These are phyloP conservation scores for Lablab purpureus DNA, from an alignment of 306 rosid species.

Conservation along the genomic window DNA sequence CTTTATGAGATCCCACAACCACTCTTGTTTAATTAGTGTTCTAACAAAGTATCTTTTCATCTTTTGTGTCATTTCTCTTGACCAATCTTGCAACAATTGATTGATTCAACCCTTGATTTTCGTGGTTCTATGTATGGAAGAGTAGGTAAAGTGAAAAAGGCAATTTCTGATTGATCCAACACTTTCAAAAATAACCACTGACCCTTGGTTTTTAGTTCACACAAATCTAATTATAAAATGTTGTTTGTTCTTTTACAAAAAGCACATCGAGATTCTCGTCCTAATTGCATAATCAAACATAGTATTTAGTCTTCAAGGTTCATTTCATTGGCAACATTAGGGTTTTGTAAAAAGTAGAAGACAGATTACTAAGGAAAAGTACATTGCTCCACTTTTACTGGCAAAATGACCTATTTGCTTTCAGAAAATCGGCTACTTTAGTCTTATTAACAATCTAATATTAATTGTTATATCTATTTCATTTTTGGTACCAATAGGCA, in stretches of 20 bases:
- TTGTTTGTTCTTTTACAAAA: background rate
- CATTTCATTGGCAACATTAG: background rate
- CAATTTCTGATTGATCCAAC: constrained; percentile 24
- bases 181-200: constrained; percentile 16
- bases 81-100: constrained; percentile 42
- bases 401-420: background rate
- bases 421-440: background rate
- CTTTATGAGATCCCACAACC: background rate
- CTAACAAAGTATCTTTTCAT: constrained; percentile 10
- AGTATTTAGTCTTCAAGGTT: background rate
- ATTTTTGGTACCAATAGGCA: constrained; percentile 9
- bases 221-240: background rate
- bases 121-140: background rate
- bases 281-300: background rate
- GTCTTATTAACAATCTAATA: background rate
- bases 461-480: background rate
- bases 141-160: constrained; percentile 36
- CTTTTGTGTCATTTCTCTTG: constrained; percentile 20
- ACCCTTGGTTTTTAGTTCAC: constrained; percentile 23
- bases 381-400: background rate
- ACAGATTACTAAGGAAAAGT: background rate
- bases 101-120: background rate
- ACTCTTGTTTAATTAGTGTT: constrained; percentile 21
- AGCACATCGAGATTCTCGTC: constrained; percentile 21
- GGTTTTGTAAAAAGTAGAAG: constrained; percentile 6